A percentile compares a stretch with the other conserved stretches of the same genome.
These are phyloP conservation scores for Clarireedia sp. DNA, from an alignment of 2,329 filamentous ascomycete genomes.

Conservation along the genomic window DNA sequence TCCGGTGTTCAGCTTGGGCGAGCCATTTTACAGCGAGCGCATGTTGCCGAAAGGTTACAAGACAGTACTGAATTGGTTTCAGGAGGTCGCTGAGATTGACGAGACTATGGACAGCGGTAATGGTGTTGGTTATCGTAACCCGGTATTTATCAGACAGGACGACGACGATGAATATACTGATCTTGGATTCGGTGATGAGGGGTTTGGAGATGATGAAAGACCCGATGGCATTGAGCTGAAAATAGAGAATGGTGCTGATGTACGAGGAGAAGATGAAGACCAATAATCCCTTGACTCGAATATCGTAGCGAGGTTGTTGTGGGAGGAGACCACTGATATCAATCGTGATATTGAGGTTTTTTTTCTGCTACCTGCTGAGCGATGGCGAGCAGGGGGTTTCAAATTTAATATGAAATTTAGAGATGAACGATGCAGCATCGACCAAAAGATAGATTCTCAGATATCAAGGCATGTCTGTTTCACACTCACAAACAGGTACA, in stretches of 20 bases:
- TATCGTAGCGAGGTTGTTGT: neutral
- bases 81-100: conserved; percentile 43
- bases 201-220: conserved; percentile 1
- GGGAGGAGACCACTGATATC: neutral
- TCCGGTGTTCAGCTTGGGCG: conserved; percentile 62
- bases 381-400: no score
- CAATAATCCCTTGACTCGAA: neutral
- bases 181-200: conserved; percentile 2
- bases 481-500: no score
- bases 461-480: no score
- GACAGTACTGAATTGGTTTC: conserved; percentile 53
- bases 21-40: conserved; percentile 49
- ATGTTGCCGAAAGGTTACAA: conserved; percentile 50
- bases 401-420: no score
- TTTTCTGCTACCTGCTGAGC: no score
- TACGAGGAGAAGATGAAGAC: neutral
- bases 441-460: no score
- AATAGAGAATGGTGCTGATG: neutral
- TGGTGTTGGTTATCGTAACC: conserved; percentile 31
- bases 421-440: no score
- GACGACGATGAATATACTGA: conserved; percentile 9
- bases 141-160: conserved; percentile 18
- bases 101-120: neutral
- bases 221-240: conserved; percentile 5
- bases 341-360: no score